A percentile compares a stretch with the other conserved stretches of the same genome.
These are phyloP conservation scores for Symmetrospora coprosmae DNA, from an alignment of 768 basidiomycete genomes.

Conservation along the genomic window DNA sequence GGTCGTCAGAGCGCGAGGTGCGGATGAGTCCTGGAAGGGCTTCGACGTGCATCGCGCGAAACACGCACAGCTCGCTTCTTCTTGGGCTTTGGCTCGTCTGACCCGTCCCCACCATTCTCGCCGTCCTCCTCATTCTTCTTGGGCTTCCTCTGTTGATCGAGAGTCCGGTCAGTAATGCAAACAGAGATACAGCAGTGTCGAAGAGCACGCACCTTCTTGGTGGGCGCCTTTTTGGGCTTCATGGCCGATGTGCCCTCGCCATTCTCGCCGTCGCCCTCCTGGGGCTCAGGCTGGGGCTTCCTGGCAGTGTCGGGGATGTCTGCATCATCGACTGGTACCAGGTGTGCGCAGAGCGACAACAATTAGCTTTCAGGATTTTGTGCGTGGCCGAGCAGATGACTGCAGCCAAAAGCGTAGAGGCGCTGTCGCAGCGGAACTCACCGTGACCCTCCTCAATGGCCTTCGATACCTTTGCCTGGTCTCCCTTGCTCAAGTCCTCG, in stretches of 20 bases:
- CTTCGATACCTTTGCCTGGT: conserved; percentile 54
- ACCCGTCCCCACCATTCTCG: background rate
- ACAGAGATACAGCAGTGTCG: background rate
- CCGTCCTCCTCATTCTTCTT: background rate
- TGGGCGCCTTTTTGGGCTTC: background rate
- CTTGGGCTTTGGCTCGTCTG: background rate
- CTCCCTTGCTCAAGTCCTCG: conserved; percentile 54
- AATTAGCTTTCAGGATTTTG: background rate
- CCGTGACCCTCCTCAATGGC: conserved; percentile 61
- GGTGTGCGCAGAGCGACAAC: background rate
- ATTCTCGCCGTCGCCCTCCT: background rate
- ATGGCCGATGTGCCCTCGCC: background rate
- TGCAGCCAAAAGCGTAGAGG: background rate
- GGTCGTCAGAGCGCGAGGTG: too few relatives aligned
- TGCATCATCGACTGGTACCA: background rate
- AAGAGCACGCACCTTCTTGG: background rate
- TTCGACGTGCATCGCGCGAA: too few relatives aligned
- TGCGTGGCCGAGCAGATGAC: background rate
- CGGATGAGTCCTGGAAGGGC: background rate
- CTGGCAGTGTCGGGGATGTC: conserved; percentile 11
- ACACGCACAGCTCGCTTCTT: background rate
- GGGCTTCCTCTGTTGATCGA: background rate
- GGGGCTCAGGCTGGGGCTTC: background rate
- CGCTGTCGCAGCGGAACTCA: conserved; percentile 25
- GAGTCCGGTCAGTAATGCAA: too few relatives aligned